Evolutionary conservation across 78 protist genomes (phyloP).

Genomic region (Dictyostelium intermedium): DNA sequence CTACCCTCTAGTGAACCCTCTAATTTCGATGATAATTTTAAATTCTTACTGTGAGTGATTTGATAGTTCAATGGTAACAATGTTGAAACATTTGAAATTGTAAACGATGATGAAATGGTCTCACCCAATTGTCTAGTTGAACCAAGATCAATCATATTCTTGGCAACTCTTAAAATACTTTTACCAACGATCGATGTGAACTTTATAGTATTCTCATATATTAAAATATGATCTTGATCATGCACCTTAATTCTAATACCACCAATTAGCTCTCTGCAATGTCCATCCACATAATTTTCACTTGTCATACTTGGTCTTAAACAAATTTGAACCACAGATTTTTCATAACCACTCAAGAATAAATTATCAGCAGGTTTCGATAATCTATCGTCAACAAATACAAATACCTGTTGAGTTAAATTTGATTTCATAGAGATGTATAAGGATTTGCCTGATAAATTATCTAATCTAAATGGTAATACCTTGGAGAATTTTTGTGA

Average conservation of each 20-base stretch:
- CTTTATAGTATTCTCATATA: constrained; percentile 71
- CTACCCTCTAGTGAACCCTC: constrained; percentile 66
- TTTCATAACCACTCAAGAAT: constrained; percentile 46
- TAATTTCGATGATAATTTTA: neutral
- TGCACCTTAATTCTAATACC: constrained; percentile 78
- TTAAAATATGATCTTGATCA: constrained; percentile 23
- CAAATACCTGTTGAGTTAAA: constrained; percentile 73
- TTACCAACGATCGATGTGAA: constrained; percentile 74
- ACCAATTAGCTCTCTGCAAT: constrained; percentile 80
- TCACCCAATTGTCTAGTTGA: constrained; percentile 68
- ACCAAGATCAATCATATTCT: constrained; percentile 63
- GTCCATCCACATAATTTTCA: constrained; percentile 77
- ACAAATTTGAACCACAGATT: constrained; percentile 65
- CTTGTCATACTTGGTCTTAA: constrained; percentile 70
- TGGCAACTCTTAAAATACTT: constrained; percentile 35
- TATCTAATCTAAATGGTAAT: constrained; percentile 37
- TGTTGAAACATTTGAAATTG: constrained; percentile 53
- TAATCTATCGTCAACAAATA: constrained; percentile 55
- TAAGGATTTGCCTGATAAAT: constrained; percentile 60
- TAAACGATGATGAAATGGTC: constrained; percentile 6
- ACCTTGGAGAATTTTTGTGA: constrained; percentile 41
- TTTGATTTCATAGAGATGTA: constrained; percentile 70
- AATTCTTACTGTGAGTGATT: constrained; percentile 22
- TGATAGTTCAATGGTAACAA: constrained; percentile 43
- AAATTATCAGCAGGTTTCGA: constrained; percentile 62